Evolutionary conservation across 331 rosid species (phyloP).

Genomic region (Ulmus americana): DNA sequence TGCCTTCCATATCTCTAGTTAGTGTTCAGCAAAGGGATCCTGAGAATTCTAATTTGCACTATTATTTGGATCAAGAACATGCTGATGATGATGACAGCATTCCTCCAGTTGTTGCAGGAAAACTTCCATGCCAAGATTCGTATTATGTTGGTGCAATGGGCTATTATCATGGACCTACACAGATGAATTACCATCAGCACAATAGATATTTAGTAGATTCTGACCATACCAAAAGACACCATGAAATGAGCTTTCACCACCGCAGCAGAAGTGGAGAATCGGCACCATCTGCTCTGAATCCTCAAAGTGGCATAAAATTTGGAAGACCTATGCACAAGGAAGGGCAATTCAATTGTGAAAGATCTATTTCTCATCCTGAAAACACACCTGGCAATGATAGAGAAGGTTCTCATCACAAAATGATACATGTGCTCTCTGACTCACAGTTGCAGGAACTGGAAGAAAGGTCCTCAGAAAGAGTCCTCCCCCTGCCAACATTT

Average conservation of each 20-base stretch:
- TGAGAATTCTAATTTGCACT: slow-evolving; percentile 31
- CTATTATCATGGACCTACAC: slow-evolving; percentile 38
- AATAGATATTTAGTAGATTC: slow-evolving; percentile 34
- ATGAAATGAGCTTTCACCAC: slow-evolving; percentile 34
- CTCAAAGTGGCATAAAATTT: slow-evolving; percentile 28
- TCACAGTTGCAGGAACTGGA: slow-evolving; percentile 41
- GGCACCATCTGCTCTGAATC: slow-evolving; percentile 32
- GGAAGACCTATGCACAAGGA: slow-evolving; percentile 41
- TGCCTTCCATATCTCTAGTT: slow-evolving; percentile 40
- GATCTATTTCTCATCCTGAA: slow-evolving; percentile 29
- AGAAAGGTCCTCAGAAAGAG: slow-evolving; percentile 29
- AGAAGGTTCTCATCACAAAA: slow-evolving; percentile 36
- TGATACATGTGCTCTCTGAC: slow-evolving; percentile 49
- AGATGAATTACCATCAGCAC: slow-evolving; percentile 35
- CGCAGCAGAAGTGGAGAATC: slow-evolving; percentile 40
- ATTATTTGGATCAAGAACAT: slow-evolving; percentile 33
- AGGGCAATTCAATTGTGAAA: slow-evolving; percentile 34
- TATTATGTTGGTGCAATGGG: slow-evolving; percentile 42
- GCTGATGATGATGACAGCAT: slow-evolving; percentile 32
- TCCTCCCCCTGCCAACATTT: slow-evolving; percentile 21
- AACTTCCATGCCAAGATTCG: slow-evolving; percentile 36
- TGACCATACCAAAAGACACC: slow-evolving; percentile 33
- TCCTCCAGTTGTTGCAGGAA: slow-evolving; percentile 41
- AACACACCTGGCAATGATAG: slow-evolving; percentile 23
- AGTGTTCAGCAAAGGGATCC: slow-evolving; percentile 40